Conservation (phyloP, 495 filamentous ascomycete species). For the Penicillium parvum region DNA sequence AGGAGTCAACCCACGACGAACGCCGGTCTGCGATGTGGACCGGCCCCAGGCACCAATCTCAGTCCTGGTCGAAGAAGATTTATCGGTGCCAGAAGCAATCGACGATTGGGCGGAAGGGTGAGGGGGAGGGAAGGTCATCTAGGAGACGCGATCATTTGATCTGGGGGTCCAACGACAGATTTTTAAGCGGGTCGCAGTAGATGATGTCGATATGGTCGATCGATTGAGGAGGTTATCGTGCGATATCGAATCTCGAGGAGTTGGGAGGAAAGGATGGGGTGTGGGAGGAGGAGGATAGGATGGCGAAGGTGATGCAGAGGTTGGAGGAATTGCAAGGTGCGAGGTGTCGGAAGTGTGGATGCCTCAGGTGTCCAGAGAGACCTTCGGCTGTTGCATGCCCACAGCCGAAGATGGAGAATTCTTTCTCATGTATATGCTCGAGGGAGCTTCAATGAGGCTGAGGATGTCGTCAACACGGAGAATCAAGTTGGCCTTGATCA, state of each 20-base stretch:
- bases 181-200: slow-evolving; percentile 34
- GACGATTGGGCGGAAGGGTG: slow-evolving; percentile 59
- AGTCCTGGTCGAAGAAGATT: slow-evolving; percentile 51
- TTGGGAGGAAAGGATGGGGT: slow-evolving; percentile 11
- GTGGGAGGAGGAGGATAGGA: slow-evolving; percentile 20
- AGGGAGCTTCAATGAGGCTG: no score
- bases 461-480: no score
- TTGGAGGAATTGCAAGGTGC: slow-evolving; percentile 27
- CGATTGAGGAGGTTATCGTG: slow-evolving; percentile 5
- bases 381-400: slow-evolving; percentile 24
- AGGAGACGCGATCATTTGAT: slow-evolving; percentile 60
- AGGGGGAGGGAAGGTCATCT: slow-evolving; percentile 63
- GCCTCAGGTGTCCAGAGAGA: slow-evolving; percentile 24
- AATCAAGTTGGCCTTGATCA: no score
- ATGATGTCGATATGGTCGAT: slow-evolving; percentile 17
- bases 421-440: no score
- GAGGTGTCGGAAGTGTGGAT: slow-evolving; percentile 24
- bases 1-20: slow-evolving; percentile 59
- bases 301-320: slow-evolving; percentile 25
- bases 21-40: slow-evolving; percentile 52
- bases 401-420: no score
- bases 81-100: slow-evolving; percentile 56
- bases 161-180: slow-evolving; percentile 41
- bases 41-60: slow-evolving; percentile 60
- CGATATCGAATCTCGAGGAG: slow-evolving; percentile 8